Conservation (phyloP, 176 grass and related monocot species). For the Tillandsia fasciculata region DNA sequence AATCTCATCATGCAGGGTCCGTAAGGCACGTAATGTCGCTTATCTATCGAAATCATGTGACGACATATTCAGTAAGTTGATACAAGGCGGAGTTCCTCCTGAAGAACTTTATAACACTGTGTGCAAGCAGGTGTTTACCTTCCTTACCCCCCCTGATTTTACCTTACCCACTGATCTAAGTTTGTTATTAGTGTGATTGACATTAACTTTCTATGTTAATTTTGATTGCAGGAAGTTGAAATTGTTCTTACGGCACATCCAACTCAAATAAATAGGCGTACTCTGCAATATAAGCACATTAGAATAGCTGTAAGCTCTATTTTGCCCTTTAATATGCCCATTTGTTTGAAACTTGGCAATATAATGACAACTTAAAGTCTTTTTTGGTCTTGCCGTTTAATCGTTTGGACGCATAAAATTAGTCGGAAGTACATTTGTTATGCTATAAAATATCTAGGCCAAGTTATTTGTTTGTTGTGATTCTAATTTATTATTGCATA, state of each 20-base stretch:
- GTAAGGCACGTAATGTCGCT: constrained; percentile 36
- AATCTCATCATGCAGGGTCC: constrained; percentile 34
- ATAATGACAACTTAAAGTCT: neutral
- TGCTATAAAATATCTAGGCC: too few relatives aligned
- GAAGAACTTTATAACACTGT: constrained; percentile 71
- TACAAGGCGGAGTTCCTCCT: constrained; percentile 53
- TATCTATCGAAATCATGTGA: constrained; percentile 70
- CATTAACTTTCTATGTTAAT: neutral
- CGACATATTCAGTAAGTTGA: constrained; percentile 77
- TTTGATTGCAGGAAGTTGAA: constrained; percentile 57
- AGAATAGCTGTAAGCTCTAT: constrained; percentile 63
- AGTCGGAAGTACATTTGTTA: too few relatives aligned
- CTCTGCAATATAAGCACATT: constrained; percentile 83
- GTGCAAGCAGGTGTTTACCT: constrained; percentile 61
- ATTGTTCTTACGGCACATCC: constrained; percentile 96
- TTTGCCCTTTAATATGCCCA: neutral
- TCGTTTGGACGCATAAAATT: too few relatives aligned
- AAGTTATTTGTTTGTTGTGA: too few relatives aligned
- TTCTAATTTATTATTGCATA: neutral
- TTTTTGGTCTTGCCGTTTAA: too few relatives aligned
- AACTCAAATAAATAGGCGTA: constrained; percentile 88
- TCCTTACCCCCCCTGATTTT: neutral
- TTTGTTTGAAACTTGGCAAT: neutral
- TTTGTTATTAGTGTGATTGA: neutral
- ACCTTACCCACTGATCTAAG: neutral